Evolutionary conservation across 1,139 yeast genomes (phyloP).

Genomic region (Entelexis sorbosivorans): DNA sequence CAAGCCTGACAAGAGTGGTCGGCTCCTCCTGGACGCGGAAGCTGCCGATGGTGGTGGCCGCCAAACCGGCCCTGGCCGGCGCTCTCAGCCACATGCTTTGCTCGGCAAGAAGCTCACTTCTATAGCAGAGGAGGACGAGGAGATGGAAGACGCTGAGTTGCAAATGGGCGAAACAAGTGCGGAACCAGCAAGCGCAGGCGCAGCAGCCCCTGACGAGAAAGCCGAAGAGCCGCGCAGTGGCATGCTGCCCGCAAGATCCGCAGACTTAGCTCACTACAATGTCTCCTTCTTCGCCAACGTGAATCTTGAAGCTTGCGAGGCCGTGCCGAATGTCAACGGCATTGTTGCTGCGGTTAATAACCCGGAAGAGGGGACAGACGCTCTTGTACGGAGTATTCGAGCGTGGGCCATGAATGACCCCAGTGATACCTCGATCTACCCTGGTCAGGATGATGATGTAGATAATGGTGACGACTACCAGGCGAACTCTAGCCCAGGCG

Average conservation of each 20-base stretch:
- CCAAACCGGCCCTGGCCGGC: not conserved
- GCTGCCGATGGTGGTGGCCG: slow-evolving; percentile 1
- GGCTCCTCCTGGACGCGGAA: slow-evolving; percentile 49
- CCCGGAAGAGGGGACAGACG: slow-evolving; percentile 19
- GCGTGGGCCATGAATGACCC: slow-evolving; percentile 22
- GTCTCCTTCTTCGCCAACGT: slow-evolving; percentile 8
- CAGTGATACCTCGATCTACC: slow-evolving; percentile 18
- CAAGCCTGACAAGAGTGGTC: slow-evolving; percentile 44
- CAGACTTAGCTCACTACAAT: slow-evolving; percentile 14
- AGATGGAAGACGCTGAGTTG: slow-evolving; percentile 20
- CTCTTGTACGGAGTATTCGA: slow-evolving; percentile 17
- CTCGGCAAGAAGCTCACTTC: not conserved
- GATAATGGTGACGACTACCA: not conserved
- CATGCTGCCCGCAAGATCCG: not conserved
- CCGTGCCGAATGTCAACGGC: slow-evolving; percentile 11
- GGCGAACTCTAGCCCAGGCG: not conserved
- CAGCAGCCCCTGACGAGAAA: too few relatives aligned
- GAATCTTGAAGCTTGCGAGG: slow-evolving; percentile 6
- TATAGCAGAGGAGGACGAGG: slow-evolving; percentile 19
- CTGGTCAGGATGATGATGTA: not conserved
- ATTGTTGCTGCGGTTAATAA: slow-evolving; percentile 14
- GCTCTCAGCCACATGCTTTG: not conserved
- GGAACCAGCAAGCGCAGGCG: too few relatives aligned
- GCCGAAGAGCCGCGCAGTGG: too few relatives aligned
- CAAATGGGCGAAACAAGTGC: too few relatives aligned